Evolutionary conservation across 179 eudicot species (phyloP).

Genomic region (Beta lomatogona): DNA sequence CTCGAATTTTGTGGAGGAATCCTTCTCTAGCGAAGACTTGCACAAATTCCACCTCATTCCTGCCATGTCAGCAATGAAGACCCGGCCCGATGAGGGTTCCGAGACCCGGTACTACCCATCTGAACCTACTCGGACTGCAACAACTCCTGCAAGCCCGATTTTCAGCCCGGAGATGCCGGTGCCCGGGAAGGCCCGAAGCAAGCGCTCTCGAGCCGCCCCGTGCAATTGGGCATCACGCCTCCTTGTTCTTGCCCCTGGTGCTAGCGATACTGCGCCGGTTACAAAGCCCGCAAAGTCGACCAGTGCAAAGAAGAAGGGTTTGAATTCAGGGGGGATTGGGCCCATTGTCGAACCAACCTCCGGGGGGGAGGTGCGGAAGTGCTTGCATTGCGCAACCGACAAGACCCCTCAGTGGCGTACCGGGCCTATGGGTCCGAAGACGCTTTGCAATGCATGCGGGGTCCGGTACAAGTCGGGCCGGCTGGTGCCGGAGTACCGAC

Average conservation of each 20-base stretch:
- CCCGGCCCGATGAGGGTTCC: slow-evolving; percentile 22
- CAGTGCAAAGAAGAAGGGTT: slow-evolving; percentile 36
- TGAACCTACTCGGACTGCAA: slow-evolving; percentile 9
- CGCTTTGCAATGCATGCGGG: slow-evolving; percentile 93
- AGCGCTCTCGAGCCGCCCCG: slow-evolving; percentile 88
- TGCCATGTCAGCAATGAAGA: slow-evolving; percentile 44
- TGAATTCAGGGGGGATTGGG: background rate
- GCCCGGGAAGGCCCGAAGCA: slow-evolving; percentile 97
- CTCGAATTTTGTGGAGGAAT: slow-evolving; percentile 89
- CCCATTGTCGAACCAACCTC: background rate
- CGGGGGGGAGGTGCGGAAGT: slow-evolving; percentile 54
- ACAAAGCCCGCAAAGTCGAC: slow-evolving; percentile 38
- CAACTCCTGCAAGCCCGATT: slow-evolving; percentile 18
- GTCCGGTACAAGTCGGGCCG: slow-evolving; percentile 90
- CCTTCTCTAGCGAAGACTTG: slow-evolving; percentile 80
- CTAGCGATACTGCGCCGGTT: background rate
- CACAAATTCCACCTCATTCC: slow-evolving; percentile 58
- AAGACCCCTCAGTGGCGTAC: slow-evolving; percentile 98
- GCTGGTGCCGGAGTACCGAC: slow-evolving; percentile 87
- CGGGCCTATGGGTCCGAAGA: slow-evolving; percentile 93
- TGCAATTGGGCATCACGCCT: slow-evolving; percentile 96
- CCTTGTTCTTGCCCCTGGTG: slow-evolving; percentile 51
- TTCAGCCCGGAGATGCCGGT: slow-evolving; percentile 62
- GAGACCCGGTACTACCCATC: slow-evolving; percentile 28
- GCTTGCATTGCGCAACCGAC: slow-evolving; percentile 87